Evolutionary conservation across 768 basidiomycete genomes (phyloP), one percentile per base, ranked within the genome.

Genomic region (Xerocomellus chrysenteron): DNA sequence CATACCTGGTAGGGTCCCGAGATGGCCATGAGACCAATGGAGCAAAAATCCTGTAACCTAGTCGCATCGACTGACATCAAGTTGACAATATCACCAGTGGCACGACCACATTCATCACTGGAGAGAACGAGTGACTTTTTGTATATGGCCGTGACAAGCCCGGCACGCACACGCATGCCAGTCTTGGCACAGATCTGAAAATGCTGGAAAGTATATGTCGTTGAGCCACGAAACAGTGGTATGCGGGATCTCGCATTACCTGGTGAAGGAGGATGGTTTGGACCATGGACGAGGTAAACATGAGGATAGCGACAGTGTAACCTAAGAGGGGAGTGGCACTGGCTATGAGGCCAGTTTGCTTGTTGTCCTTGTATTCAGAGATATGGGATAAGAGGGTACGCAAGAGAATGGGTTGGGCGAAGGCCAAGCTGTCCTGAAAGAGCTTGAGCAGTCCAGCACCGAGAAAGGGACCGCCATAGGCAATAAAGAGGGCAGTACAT

Each of bases 71-170:
- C 93, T 10, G 87, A 88, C 88, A 94, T 94, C 30, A 96, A 74
- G 67, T 97, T 97, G 61, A 96, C 92, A 37, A 96, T 94, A 68
- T 97, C 94, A 1, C 95, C 94, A 0, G 91, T 85, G 1, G 90
- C 82, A 41, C 92, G 83, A 14, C 82, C 80, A 8, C 88, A 83
- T 64, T 93, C 94, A 56, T 92, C 89, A 62, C 88, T 93, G 3
- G 90, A 91, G 10, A 96, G 80, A 5, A 90, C 79, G 30, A 98
- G 78, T 0, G 92, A 81, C 69, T 98, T 96, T 48, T 84, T 75
- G 75, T 95, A 98, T 48, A 96, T 92, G 4, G 79, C 81, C 2
- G 86, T 85, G 13, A 97, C 84, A 28, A 98, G 80, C 1, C 94
- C 94, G 1, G 91, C 88, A 30, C 93, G 86, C 43, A 96, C 83